Base-by-base conservation (phyloP, 1,284 basidiomycete species). In the Pseudozyma pruni region DNA sequence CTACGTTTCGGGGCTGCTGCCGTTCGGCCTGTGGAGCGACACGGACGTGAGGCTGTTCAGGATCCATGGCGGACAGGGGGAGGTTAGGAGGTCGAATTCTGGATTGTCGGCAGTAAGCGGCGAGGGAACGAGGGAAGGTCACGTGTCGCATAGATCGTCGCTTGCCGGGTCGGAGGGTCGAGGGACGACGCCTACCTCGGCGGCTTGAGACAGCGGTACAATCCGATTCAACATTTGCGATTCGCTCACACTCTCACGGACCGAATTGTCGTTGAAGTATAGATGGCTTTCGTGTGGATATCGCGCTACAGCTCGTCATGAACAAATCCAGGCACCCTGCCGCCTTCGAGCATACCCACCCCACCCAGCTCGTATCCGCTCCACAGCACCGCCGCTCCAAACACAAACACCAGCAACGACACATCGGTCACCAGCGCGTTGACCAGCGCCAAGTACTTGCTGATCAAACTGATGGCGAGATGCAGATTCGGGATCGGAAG, bases 331-430 rank as follows among this genome's bases (percentile, higher is more conserved):
- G 46, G 27, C 16, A 47, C 22, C 1, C 14, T 17, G 0, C 32
- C 42, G 23, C 19, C 22, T 27, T 70, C 60, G 27, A 63, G 34
- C 55, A 57, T 52, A 0, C 47, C 60, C 6, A 59, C 43, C 3
- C 67, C 63, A 13, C 69, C 69, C 25, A 72, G 32, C 46, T 47
- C 11, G 14, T 48, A 41, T 2, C 43, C 58, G 10, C 57, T 50
- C 62, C 63, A 78, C 11, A 78, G 39, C 31, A 78, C 60, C 8
- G 60, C 33, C 9, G 41, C 37, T 9, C 76, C 76, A 31, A 78
- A 50, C 4, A 68, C 68, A 55, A 78, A 78, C 35, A 76, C 67
- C 45, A 76, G 33, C 48, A 78, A n/a, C 16, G 69, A 56, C 1
- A 78, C 20, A 42, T 78, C 72, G 38, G 69, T 74, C 2, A 75